phyloP scores from a whole-genome alignment of 2,329 filamentous ascomycete genomes.

The Nemania sp. region DNA sequence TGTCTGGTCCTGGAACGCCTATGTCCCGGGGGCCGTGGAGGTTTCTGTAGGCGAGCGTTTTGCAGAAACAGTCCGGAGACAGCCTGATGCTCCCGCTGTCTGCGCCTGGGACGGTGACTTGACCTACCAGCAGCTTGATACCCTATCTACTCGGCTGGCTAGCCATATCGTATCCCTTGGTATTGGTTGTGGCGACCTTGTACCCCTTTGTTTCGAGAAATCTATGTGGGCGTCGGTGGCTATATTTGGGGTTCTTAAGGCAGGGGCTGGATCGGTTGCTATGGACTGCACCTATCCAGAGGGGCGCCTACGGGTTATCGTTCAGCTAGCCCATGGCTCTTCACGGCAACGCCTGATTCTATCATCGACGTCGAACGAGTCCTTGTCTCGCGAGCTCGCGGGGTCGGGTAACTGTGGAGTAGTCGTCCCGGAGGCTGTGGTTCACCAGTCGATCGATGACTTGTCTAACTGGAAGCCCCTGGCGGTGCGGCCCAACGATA shows the following conservation, averaged over 20 bases:
- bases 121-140: background rate
- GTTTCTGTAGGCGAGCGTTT: background rate
- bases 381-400: background rate
- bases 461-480: background rate
- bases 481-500: background rate
- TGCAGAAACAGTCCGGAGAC: background rate
- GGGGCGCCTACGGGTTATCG: background rate
- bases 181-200: background rate
- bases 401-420: background rate
- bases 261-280: background rate
- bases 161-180: background rate
- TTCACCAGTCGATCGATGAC: background rate
- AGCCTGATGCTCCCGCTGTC: constrained; percentile 1
- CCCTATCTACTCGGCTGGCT: background rate
- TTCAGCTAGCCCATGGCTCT: background rate
- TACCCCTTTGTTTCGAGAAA: constrained; percentile 12
- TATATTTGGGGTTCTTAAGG: constrained; percentile 4
- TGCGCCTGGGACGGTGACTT: constrained; percentile 12
- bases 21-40: background rate
- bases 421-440: background rate
- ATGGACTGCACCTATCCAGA: constrained; percentile 4
- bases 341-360: background rate
- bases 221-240: constrained; percentile 10
- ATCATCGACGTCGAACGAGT: constrained; percentile 1
- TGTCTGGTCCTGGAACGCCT: constrained; percentile 7